Base-by-base conservation (phyloP, 768 basidiomycete species). In the Tephrocybe sp. region DNA sequence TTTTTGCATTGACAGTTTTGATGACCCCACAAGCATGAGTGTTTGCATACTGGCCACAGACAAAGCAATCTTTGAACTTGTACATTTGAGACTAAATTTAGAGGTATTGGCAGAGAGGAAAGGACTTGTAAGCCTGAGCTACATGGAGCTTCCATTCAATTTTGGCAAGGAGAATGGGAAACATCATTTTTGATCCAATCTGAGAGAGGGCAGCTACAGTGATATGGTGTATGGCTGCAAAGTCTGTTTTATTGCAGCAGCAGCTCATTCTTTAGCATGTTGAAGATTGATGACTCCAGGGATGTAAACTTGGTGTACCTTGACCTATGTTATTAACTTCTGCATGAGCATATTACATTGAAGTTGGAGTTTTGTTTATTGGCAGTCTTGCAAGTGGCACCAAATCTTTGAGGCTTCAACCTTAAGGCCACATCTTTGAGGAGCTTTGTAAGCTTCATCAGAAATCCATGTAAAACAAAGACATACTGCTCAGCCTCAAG, bases 401-500 rank as follows among this genome's bases (percentile, higher is more conserved):
- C 49, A 38, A n/a, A 54, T 18, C 32, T 24, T 39, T 18, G 37
- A n/a, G 11, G 37, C 37, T n/a, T 57, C 51, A 11, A 15, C 44
- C 17, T n/a, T 39, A 15, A 59, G 44, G 21, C 14, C 23, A 8
- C 49, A 25, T 33, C 58, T 59, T 32, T n/a, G 8, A 17, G 33
- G 45, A 14, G 12, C 9, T 25, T 6, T 23, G 36, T 28, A 32
- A n/a, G n/a, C n/a, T n/a, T 14, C 12, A 28, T 14, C 20, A 33
- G 1, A n/a, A 2, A 17, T 24, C n/a, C n/a, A n/a, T n/a, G n/a
- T n/a, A n/a, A n/a, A 23, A 20, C 1, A 36, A 24, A 9, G 17
- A 46, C 60, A 25, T 47, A 62, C 60, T 59, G 58, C 38, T 61
- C 57, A n/a, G 43, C 51, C 23, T 61, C 60, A 1, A 58, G 28